A percentile compares a stretch with the other conserved stretches of the same genome.
Conservation (phyloP, 1,139 yeast species). For the Meyerozyma smithsonii region DNA sequence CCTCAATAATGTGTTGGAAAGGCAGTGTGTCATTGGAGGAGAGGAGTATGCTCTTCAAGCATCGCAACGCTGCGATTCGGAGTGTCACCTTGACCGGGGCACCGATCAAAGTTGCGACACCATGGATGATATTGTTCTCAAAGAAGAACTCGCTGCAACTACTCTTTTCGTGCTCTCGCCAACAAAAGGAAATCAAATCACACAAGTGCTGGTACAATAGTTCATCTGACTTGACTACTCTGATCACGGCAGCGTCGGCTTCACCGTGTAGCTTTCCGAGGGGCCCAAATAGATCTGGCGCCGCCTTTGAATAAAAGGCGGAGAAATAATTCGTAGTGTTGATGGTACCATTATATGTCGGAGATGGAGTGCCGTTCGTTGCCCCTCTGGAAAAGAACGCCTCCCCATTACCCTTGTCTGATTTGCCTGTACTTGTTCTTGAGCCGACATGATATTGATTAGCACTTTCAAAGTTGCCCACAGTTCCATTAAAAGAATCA, state of each 20-base stretch:
- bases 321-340: conserved; percentile 50
- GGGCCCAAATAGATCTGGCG: conserved; percentile 52
- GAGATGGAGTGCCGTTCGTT: not conserved
- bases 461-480: too few relatives aligned
- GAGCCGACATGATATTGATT: too few relatives aligned
- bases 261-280: conserved; percentile 28
- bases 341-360: conserved; percentile 22
- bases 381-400: not conserved
- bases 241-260: conserved; percentile 10
- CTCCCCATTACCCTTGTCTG: not conserved
- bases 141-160: conserved; percentile 59
- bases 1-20: conserved; percentile 51
- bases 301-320: conserved; percentile 60
- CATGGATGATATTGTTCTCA: conserved; percentile 49
- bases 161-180: conserved; percentile 54
- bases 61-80: conserved; percentile 61
- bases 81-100: conserved; percentile 41
- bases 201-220: conserved; percentile 60
- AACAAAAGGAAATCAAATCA: conserved; percentile 64
- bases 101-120: conserved; percentile 45
- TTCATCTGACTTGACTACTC: conserved; percentile 23
- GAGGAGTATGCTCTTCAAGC: conserved; percentile 54
- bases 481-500: conserved; percentile 1
- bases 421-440: too few relatives aligned
- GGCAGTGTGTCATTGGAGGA: conserved; percentile 62